Conservation (phyloP, 805 yeast species). For the Teunomyces tritomae region DNA sequence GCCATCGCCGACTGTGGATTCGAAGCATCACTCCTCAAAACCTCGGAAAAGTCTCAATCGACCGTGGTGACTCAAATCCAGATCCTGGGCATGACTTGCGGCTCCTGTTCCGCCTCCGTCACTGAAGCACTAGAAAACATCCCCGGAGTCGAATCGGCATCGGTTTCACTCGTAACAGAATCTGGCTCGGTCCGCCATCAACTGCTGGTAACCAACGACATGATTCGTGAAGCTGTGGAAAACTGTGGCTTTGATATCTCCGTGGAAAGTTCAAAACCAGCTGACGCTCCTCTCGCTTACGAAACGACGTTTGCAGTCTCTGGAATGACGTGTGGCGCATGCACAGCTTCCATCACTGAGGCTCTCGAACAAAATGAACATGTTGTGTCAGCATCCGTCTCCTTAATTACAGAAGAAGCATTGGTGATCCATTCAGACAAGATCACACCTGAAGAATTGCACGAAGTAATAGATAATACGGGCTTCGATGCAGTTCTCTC, state of each 20-base stretch:
- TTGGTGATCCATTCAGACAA: slow-evolving; percentile 16
- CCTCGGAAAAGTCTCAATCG: not conserved
- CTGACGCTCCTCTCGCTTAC: not conserved
- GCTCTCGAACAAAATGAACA: slow-evolving; percentile 25
- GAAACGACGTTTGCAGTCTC: slow-evolving; percentile 7
- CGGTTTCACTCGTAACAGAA: slow-evolving; percentile 75
- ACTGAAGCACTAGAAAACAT: slow-evolving; percentile 49
- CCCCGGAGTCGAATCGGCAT: slow-evolving; percentile 51
- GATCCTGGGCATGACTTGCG: slow-evolving; percentile 86
- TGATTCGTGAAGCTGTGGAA: slow-evolving; percentile 57
- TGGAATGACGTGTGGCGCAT: slow-evolving; percentile 45
- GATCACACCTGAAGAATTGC: slow-evolving; percentile 15
- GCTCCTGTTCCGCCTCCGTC: slow-evolving; percentile 74
- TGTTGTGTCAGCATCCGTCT: slow-evolving; percentile 26
- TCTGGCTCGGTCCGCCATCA: slow-evolving; percentile 60
- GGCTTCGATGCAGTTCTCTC: slow-evolving; percentile 25
- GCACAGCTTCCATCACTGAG: slow-evolving; percentile 39
- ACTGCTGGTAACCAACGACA: slow-evolving; percentile 26
- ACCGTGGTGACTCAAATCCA: slow-evolving; percentile 7
- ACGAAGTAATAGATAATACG: slow-evolving; percentile 26
- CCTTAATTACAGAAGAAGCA: slow-evolving; percentile 39
- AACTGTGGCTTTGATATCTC: slow-evolving; percentile 45
- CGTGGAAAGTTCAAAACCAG: slow-evolving; percentile 3
- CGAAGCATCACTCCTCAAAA: slow-evolving; percentile 32
- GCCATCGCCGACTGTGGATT: slow-evolving; percentile 55